Percentiles rank a stretch among this genome's conserved stretches.
These are phyloP conservation scores for Millerago galiae DNA, from an alignment of 805 yeast genomes.

Conservation along the genomic window DNA sequence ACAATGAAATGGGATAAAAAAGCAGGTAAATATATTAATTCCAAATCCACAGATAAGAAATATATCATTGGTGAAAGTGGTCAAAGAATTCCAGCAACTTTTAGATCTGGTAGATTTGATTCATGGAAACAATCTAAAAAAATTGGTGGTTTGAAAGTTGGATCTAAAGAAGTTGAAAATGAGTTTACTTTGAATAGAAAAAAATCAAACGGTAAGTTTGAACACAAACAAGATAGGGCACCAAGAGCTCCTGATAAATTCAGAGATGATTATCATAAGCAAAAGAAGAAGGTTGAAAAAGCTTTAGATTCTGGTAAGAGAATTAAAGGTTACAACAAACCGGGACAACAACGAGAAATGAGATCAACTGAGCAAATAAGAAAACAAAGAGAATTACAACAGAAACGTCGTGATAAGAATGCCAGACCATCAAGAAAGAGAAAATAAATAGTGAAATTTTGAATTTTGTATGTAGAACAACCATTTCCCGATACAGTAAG, in stretches of 20 bases:
- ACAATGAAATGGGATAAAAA: constrained; percentile 89
- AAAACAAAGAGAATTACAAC: constrained; percentile 63
- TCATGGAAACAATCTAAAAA: constrained; percentile 80
- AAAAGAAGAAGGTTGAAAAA: constrained; percentile 72
- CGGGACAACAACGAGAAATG: constrained; percentile 44
- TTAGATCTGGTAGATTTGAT: constrained; percentile 85
- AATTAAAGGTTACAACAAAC: constrained; percentile 52
- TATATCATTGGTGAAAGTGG: constrained; percentile 95
- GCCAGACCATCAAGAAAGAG: constrained; percentile 62
- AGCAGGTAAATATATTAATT: constrained; percentile 81
- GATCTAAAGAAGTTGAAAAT: constrained; percentile 41
- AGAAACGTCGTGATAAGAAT: constrained; percentile 75
- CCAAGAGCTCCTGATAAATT: constrained; percentile 89
- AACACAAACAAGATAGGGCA: constrained; percentile 68
- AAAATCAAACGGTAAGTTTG: constrained; percentile 37
- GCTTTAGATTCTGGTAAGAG: constrained; percentile 71
- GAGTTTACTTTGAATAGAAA: constrained; percentile 21
- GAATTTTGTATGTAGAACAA: not conserved
- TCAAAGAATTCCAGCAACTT: constrained; percentile 84
- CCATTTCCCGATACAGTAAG: not conserved
- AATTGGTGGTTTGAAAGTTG: constrained; percentile 45
- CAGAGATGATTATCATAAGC: constrained; percentile 80
- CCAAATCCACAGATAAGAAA: constrained; percentile 74
- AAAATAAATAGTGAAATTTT: constrained; percentile 8
- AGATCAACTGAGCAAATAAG: constrained; percentile 69